A percentile compares a stretch with the other conserved stretches of the same genome.
These are phyloP conservation scores for Vanderwaltozyma tropicalis DNA, from an alignment of 805 yeast genomes.

Conservation along the genomic window DNA sequence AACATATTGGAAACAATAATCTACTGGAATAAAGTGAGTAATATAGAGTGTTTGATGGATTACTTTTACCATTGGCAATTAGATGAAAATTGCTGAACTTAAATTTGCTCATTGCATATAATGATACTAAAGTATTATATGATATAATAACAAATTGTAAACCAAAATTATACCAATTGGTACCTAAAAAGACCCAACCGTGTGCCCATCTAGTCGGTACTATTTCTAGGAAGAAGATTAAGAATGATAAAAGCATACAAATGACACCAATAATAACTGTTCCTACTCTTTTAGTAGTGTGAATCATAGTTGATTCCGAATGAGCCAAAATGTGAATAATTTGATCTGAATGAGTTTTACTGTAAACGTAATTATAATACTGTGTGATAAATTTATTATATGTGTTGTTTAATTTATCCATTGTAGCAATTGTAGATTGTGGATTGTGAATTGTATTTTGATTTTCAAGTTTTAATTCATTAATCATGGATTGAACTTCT, in stretches of 20 bases:
- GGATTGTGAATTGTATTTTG: constrained; percentile 1
- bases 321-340: constrained; percentile 23
- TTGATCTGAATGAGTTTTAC: constrained; percentile 16
- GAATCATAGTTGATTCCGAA: constrained; percentile 11
- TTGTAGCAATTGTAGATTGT: constrained; percentile 4
- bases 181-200: constrained; percentile 14
- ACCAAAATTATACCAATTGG: constrained; percentile 14
- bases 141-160: constrained; percentile 17
- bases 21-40: constrained; percentile 27
- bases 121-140: constrained; percentile 21
- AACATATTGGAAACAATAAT: constrained; percentile 26
- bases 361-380: constrained; percentile 23
- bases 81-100: constrained; percentile 26
- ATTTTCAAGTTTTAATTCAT: constrained; percentile 6
- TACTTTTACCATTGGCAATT: constrained; percentile 25
- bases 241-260: constrained; percentile 8
- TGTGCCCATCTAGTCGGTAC: constrained; percentile 21
- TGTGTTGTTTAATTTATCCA: constrained; percentile 18
- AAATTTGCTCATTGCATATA: constrained; percentile 26
- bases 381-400: constrained; percentile 24
- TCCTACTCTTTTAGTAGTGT: constrained; percentile 3
- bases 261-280: constrained; percentile 7
- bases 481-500: constrained; percentile 18
- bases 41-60: constrained; percentile 25
- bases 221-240: constrained; percentile 17